phyloP scores from a whole-genome alignment of 352 stramenopile species.

The Globisporangium orthogonon region DNA sequence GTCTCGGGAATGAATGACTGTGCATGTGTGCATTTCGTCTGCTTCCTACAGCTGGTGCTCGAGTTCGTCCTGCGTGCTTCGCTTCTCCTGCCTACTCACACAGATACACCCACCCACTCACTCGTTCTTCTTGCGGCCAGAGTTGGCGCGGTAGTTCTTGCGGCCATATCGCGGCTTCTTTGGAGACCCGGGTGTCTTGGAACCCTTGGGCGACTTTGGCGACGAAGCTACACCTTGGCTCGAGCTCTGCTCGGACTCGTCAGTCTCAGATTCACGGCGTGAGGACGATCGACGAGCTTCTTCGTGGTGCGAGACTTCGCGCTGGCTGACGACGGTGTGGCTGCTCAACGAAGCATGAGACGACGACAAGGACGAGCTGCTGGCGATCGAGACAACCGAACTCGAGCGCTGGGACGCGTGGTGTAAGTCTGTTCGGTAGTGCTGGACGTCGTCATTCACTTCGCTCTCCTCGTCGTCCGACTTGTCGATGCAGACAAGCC shows the following conservation, averaged over 20 bases:
- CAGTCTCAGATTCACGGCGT: background rate
- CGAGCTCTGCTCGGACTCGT: background rate
- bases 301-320: background rate
- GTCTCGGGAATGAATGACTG: background rate
- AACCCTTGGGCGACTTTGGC: slow-evolving; percentile 24
- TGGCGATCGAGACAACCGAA: slow-evolving; percentile 6
- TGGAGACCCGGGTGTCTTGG: slow-evolving; percentile 20
- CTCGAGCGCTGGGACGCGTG: slow-evolving; percentile 7
- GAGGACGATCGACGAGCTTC: background rate
- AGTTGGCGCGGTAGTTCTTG: slow-evolving; percentile 74
- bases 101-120: slow-evolving; percentile 5
- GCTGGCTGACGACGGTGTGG: slow-evolving; percentile 3
- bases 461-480: slow-evolving; percentile 8
- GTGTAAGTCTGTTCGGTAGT: slow-evolving; percentile 1
- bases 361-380: background rate
- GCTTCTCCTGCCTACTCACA: background rate
- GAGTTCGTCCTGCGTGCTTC: background rate
- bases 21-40: background rate
- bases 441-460: background rate
- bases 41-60: background rate
- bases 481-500: slow-evolving; percentile 13
- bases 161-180: slow-evolving; percentile 63
- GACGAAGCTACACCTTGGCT: slow-evolving; percentile 8
- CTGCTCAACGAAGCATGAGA: slow-evolving; percentile 1
- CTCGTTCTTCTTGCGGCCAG: slow-evolving; percentile 43